Base-by-base conservation (phyloP, 129 eudicot genomes). In the Tagetes erecta region DNA sequence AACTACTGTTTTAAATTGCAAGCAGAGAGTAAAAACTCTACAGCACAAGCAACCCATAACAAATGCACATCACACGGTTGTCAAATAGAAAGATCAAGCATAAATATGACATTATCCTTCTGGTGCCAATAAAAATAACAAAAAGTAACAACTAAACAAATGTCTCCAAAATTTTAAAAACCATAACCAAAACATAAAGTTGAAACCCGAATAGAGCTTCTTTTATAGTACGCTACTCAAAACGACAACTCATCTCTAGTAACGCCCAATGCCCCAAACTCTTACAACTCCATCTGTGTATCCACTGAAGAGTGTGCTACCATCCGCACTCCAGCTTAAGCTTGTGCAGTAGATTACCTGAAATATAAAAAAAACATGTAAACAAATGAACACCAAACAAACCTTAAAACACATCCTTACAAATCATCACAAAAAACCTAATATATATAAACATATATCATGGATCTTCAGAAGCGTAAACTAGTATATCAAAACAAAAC, bases 221-320 rank as follows among this genome's bases (percentile, higher is more conserved):
- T 2, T 31, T 30, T 6, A 31, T 56, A 38, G 64, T 57, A 8
- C 5, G 64, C 38, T 57, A n/a, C 36, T 12, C 8, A 56, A 6
- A 2, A 30, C 12, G 38, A 31, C 64, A 31, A 7, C 37, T 56
- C 66, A 31, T 30, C 37, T 56, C 66, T 84, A 87, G 76, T 84
- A 86, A 31, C 91, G 96, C 3, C 87, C 86, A 78, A 86, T 67
- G 8, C 89, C 91, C 85, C 88, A 86, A 66, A 89, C 91, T 70
- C 96, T 79, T 27, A 89, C 72, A 1, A 89, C 91, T 44, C 96
- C 91, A 39, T 81, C 84, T 14, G 81, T 81, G 64, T 81, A 78
- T 84, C 96, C 91, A 68, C 91, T 89, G 84, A 84, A 89, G 8
- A 89, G 80, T 5, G 96, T 84, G 84, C 89, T 86, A 74, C 91